Percentiles rank a stretch among this genome's conserved stretches.
Evolutionary conservation across 495 filamentous ascomycete genomes (phyloP).

Genomic region (Talaromyces nanjingensis): DNA sequence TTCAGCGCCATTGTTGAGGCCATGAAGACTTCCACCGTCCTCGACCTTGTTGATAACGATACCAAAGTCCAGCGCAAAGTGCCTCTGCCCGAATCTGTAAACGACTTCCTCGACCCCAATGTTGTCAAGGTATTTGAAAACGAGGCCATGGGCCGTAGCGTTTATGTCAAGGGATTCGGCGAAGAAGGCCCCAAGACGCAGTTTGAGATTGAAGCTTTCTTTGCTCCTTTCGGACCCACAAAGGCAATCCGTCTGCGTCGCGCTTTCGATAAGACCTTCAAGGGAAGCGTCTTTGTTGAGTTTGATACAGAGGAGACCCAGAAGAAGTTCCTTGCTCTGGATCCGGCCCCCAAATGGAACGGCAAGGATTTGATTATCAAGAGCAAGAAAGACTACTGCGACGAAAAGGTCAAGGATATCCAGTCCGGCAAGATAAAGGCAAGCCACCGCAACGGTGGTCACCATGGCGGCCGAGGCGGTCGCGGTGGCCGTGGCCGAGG

Average conservation of each 20-base stretch:
- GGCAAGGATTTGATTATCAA: slow-evolving; percentile 65
- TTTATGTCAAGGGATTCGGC: slow-evolving; percentile 87
- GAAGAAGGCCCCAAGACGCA: slow-evolving; percentile 71
- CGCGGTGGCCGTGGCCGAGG: slow-evolving; percentile 23
- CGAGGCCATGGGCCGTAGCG: slow-evolving; percentile 49
- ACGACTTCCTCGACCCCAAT: slow-evolving; percentile 32
- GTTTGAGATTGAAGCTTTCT: slow-evolving; percentile 88
- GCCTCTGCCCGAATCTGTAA: slow-evolving; percentile 44
- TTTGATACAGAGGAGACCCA: slow-evolving; percentile 69
- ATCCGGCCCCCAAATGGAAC: slow-evolving; percentile 78
- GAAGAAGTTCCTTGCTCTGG: slow-evolving; percentile 67
- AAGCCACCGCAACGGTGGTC: slow-evolving; percentile 27
- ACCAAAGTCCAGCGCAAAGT: slow-evolving; percentile 69
- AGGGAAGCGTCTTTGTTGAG: slow-evolving; percentile 92
- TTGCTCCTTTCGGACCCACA: slow-evolving; percentile 69
- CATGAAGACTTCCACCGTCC: slow-evolving; percentile 60
- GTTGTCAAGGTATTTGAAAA: slow-evolving; percentile 52
- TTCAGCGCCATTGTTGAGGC: slow-evolving; percentile 74
- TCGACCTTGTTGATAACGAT: slow-evolving; percentile 63
- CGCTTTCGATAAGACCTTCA: slow-evolving; percentile 61
- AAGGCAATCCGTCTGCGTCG: slow-evolving; percentile 87
- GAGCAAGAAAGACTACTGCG: slow-evolving; percentile 81
- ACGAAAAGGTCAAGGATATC: slow-evolving; percentile 71
- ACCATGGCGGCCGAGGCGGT: slow-evolving; percentile 17
- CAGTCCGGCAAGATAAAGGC: slow-evolving; percentile 61